Percentiles rank a stretch among this genome's conserved stretches.
Conservation (phyloP, 2,329 filamentous ascomycete genomes). For the Alternaria sp. region DNA sequence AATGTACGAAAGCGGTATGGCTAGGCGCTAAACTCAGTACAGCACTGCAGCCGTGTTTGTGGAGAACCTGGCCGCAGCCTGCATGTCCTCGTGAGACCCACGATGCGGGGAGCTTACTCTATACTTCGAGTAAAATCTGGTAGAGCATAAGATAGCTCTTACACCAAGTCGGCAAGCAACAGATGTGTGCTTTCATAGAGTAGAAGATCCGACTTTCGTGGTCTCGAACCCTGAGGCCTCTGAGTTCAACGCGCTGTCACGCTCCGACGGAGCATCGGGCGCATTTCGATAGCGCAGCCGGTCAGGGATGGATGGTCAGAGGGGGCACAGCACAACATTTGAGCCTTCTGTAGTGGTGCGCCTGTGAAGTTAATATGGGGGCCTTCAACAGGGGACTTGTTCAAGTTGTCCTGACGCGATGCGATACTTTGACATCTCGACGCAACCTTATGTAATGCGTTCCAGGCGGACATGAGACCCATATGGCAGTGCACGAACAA, state of each 20-base stretch:
- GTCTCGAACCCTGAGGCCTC: background rate
- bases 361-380: background rate
- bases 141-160: background rate
- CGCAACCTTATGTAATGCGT: background rate
- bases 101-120: slow-evolving; percentile 9
- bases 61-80: slow-evolving; percentile 6
- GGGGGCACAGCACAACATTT: background rate
- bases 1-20: slow-evolving; percentile 17
- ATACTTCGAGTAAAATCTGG: background rate
- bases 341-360: background rate
- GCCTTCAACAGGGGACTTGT: background rate
- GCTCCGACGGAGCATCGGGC: background rate
- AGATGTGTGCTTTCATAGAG: background rate
- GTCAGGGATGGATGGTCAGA: slow-evolving; percentile 3
- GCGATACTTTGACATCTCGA: background rate
- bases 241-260: background rate
- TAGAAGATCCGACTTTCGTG: background rate
- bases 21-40: slow-evolving; percentile 19
- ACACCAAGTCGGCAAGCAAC: background rate
- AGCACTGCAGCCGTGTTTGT: slow-evolving; percentile 18
- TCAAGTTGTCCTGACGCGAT: background rate
- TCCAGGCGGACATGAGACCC: background rate
- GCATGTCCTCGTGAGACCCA: background rate
- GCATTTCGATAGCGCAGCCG: background rate
- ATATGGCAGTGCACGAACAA: background rate